Percentiles rank a stretch among this genome's conserved stretches.
phyloP scores from a whole-genome alignment of 2,329 filamentous ascomycete genomes.

The Albifimbria verrucaria region DNA sequence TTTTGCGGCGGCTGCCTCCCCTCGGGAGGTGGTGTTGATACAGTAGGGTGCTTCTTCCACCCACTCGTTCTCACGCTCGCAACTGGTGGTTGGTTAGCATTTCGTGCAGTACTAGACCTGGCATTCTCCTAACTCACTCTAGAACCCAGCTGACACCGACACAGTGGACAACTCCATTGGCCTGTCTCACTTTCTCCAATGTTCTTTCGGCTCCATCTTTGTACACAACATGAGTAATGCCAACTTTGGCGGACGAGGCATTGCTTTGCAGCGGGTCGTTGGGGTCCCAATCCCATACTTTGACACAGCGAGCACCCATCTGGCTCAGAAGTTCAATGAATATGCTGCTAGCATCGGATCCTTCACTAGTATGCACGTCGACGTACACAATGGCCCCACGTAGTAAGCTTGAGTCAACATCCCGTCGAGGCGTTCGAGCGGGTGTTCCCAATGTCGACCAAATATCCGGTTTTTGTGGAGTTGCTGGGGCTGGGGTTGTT shows the following conservation, averaged over 20 bases:
- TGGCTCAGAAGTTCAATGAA: conserved; percentile 76
- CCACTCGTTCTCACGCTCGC: conserved; percentile 74
- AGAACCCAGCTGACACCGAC: conserved; percentile 87
- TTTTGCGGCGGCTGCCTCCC: conserved; percentile 71
- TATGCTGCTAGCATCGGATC: conserved; percentile 74
- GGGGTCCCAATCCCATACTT: conserved; percentile 72
- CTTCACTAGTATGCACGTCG: conserved; percentile 79
- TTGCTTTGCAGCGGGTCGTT: conserved; percentile 31
- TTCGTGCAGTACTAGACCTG: neutral
- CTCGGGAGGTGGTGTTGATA: conserved; percentile 69
- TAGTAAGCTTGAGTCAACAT: conserved; percentile 53
- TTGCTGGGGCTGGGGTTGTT: conserved; percentile 23
- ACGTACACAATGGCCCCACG: conserved; percentile 75
- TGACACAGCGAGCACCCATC: conserved; percentile 79
- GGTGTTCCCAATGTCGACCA: conserved; percentile 57
- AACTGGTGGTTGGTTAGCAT: conserved; percentile 46
- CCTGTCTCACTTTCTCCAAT: conserved; percentile 73
- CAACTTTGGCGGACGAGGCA: conserved; percentile 50
- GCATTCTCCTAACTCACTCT: conserved; percentile 58
- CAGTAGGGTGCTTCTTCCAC: conserved; percentile 68
- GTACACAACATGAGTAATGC: conserved; percentile 85
- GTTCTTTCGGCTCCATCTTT: conserved; percentile 83
- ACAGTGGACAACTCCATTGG: conserved; percentile 73
- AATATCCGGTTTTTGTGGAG: conserved; percentile 45
- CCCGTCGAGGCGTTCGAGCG: conserved; percentile 51